Conservation (phyloP, 805 yeast species). For the Ogataea pini region DNA sequence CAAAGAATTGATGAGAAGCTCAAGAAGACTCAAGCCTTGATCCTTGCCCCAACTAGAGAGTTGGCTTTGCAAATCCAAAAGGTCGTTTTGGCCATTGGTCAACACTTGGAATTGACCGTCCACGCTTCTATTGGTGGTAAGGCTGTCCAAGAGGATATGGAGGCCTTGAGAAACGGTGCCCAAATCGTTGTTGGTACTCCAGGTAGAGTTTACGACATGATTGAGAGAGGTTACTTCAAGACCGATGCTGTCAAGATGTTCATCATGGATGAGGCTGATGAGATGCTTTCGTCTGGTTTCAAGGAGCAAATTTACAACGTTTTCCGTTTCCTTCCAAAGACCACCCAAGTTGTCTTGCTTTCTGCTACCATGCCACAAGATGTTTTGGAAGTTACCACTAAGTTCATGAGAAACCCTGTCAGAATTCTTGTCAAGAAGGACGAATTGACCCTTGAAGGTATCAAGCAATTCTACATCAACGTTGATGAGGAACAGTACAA, state of each 20-base stretch:
- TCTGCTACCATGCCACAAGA: constrained; percentile 94
- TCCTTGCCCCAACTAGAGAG: constrained; percentile 95
- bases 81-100: constrained; percentile 84
- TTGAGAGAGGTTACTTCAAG: constrained; percentile 74
- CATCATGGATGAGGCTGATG: constrained; percentile 96
- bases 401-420: constrained; percentile 91
- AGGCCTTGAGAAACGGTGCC: constrained; percentile 71
- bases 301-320: constrained; percentile 93
- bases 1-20: constrained; percentile 76
- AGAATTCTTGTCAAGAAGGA: constrained; percentile 93
- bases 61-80: constrained; percentile 90
- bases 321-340: constrained; percentile 78
- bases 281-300: constrained; percentile 88
- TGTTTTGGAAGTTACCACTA: constrained; percentile 87
- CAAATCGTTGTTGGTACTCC: constrained; percentile 97
- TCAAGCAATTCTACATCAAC: constrained; percentile 86
- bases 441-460: constrained; percentile 91
- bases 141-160: constrained; percentile 75
- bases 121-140: constrained; percentile 97
- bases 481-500: constrained; percentile 94
- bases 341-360: constrained; percentile 89
- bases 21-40: constrained; percentile 82
- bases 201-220: constrained; percentile 90
- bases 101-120: constrained; percentile 79
- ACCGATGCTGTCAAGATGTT: constrained; percentile 83